Percentiles rank a stretch among this genome's conserved stretches.
phyloP scores from a whole-genome alignment of 148 eudicot genomes.

The Rhododendron simsii region DNA sequence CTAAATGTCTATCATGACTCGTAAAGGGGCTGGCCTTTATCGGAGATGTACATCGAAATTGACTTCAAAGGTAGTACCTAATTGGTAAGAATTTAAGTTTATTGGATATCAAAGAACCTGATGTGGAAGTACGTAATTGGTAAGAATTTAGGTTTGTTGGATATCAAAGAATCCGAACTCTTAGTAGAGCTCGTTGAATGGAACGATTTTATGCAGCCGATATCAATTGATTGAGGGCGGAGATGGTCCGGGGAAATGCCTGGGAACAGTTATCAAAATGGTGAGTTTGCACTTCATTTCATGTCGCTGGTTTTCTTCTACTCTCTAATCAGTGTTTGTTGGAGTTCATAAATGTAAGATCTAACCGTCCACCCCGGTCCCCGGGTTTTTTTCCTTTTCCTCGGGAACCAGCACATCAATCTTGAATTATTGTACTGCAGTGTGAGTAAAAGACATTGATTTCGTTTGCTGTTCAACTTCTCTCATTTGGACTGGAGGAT shows the following conservation, averaged over 20 bases:
- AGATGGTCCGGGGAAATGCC: neutral
- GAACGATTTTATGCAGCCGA: neutral
- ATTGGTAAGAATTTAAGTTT: neutral
- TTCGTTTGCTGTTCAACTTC: neutral
- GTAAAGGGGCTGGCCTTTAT: neutral
- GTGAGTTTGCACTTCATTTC: too few species aligned
- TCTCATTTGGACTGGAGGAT: neutral
- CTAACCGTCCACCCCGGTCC: neutral
- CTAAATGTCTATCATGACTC: neutral
- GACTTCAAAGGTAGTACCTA: neutral
- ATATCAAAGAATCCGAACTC: too few species aligned
- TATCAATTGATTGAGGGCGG: neutral
- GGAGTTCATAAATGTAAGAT: neutral
- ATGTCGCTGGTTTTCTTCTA: neutral
- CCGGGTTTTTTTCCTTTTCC: neutral
- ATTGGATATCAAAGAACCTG: too few species aligned
- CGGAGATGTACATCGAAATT: neutral
- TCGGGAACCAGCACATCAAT: neutral
- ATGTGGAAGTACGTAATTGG: too few species aligned
- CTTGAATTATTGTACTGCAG: neutral
- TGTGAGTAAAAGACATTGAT: neutral
- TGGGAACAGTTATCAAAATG: neutral
- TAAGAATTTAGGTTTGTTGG: too few species aligned
- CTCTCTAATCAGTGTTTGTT: neutral
- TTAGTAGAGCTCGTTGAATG: too few species aligned